Base-by-base conservation (phyloP, 2,329 filamentous ascomycete genomes). In the Fusarium zealandicum region DNA sequence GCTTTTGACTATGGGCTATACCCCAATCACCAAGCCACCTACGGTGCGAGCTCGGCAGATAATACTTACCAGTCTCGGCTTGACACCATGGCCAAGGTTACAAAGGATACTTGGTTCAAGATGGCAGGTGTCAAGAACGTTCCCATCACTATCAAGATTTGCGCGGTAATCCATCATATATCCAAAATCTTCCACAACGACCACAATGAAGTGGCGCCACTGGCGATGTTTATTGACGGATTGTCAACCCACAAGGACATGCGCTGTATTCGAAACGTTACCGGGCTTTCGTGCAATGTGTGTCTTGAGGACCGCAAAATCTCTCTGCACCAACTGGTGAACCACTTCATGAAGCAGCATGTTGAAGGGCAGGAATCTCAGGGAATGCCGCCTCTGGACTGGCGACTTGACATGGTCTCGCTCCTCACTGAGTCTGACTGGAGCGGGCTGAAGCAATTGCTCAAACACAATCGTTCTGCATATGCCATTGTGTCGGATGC, bases 101-200 rank as follows among this genome's bases (percentile, higher is more conserved):
- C 84, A 5, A 80, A 82, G 53, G 82, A 85, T 18, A 72, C 88
- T 30, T 93, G 89, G 88, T 81, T 82, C 57, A 73, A 77, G 17
- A 81, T 87, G 3, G 80, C 79, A 7, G 78, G 79, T 3, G 76
- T 90, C 57, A 83, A 83, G 61, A 81, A 86, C 43, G 73, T 91
- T 13, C 81, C 86, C 12, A 81, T 82, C 32, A 82, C 81, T 54
- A 78, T 90, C 39, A 84, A 85, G 60, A 78, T 90, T 13, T 82
- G 83, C 54, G 80, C 85, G 39, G 76, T 90, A 9, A 79, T 93
- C 35, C 79, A 88, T 66, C 85, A 89, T 68, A 74, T 86, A 44
- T 78, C 82, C 50, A 79, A 80, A 48, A 78, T 77, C 30, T 90
- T 87, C 66, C 76, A 80, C 36, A 71, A 80, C 13, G 78, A 77